Percentiles rank a stretch among this genome's conserved stretches.
Evolutionary conservation across 768 basidiomycete genomes (phyloP).

Genomic region (Dioszegia aurantiaca): DNA sequence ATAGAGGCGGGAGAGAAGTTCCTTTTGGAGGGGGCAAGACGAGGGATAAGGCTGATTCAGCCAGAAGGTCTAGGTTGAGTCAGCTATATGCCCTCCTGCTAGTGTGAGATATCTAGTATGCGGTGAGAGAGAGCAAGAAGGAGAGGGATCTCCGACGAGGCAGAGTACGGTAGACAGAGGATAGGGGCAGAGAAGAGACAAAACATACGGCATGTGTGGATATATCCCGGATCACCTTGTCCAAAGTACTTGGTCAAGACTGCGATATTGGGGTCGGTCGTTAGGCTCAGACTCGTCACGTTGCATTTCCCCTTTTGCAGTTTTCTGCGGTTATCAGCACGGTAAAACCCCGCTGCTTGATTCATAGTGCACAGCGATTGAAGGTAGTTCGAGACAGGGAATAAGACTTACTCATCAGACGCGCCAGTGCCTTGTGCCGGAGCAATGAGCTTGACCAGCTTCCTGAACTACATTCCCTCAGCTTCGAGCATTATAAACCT

Average conservation of each 20-base stretch:
- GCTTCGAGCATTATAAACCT: not conserved
- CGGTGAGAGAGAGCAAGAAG: not conserved
- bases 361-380: too few relatives aligned
- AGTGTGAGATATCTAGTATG: too few relatives aligned
- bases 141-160: not conserved
- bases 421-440: constrained; percentile 39
- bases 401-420: constrained; percentile 56
- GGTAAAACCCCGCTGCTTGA: not conserved
- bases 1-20: constrained; percentile 60
- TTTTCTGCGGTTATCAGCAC: constrained; percentile 55
- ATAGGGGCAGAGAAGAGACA: not conserved
- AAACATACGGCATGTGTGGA: constrained; percentile 43
- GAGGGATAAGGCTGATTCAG: constrained; percentile 72
- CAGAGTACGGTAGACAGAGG: too few relatives aligned
- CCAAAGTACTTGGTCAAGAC: constrained; percentile 65
- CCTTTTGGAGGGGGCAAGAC: constrained; percentile 57
- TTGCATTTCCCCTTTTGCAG: constrained; percentile 63
- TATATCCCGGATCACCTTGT: constrained; percentile 65
- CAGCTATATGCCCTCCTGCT: too few relatives aligned
- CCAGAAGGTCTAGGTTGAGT: constrained; percentile 62
- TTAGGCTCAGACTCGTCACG: constrained; percentile 69
- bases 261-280: constrained; percentile 56
- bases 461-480: constrained; percentile 10
- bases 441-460: constrained; percentile 8
- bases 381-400: not conserved